Conservation (phyloP, 225 moss, liverwort and hornwort species). For the Ulota crispa region DNA sequence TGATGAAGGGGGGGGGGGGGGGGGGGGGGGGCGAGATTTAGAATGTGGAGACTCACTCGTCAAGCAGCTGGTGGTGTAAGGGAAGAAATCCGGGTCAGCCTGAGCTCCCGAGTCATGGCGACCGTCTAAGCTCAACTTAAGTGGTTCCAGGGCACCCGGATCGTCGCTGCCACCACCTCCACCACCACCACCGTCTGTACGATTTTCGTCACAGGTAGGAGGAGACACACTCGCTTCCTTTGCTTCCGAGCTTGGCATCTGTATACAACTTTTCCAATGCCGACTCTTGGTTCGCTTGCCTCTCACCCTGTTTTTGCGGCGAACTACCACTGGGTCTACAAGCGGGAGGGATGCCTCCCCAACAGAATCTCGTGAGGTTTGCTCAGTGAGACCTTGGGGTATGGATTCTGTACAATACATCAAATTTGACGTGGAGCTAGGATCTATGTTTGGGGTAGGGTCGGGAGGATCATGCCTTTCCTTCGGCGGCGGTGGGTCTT, state of each 20-base stretch:
- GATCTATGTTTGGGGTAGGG: constrained; percentile 29
- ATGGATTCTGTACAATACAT: constrained; percentile 59
- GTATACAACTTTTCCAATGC: constrained; percentile 73
- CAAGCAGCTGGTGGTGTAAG: constrained; percentile 39
- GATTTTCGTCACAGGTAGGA: constrained; percentile 36
- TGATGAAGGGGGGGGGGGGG: not conserved
- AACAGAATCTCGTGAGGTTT: constrained; percentile 23
- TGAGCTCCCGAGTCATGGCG: constrained; percentile 33
- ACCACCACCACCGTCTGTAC: constrained; percentile 30
- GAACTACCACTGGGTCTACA: constrained; percentile 27
- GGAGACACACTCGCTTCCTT: constrained; percentile 31
- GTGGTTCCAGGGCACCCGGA: constrained; percentile 19
- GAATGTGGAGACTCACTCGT: constrained; percentile 35
- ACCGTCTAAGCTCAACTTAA: constrained; percentile 24
- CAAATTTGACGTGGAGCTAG: constrained; percentile 40
- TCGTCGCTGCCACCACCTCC: constrained; percentile 36
- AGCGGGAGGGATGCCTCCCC: not conserved
- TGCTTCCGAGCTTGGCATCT: constrained; percentile 28
- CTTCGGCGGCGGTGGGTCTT: constrained; percentile 1
- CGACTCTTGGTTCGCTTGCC: constrained; percentile 77
- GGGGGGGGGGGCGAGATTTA: not conserved
- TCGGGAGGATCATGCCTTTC: constrained; percentile 18
- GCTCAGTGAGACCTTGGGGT: constrained; percentile 41
- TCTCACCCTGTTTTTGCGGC: constrained; percentile 62
- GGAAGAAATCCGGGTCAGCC: constrained; percentile 55